Base-by-base conservation (phyloP, 257 asterid genomes). In the Solanum chmielewskii region DNA sequence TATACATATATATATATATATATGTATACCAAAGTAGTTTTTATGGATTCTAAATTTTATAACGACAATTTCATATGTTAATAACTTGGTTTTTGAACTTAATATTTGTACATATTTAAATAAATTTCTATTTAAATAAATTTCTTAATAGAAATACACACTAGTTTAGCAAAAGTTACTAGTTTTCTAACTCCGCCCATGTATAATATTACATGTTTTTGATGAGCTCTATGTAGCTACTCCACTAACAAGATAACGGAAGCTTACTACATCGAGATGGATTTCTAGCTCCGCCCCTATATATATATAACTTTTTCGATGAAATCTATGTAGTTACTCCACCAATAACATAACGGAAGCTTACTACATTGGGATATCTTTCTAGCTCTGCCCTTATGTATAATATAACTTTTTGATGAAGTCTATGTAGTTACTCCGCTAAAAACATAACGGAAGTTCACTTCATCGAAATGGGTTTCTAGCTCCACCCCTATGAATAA, bases 311-410 rank as follows among this genome's bases (percentile, higher is more conserved):
- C 3, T 64, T 64, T 64, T n/a, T 11, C 33, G 9, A 62, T 62
- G 29, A 62, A 62, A 2, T 0, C 33, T 1, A 11, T 25, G 33
- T 64, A 64, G 18, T 3, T n/a, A 25, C 71, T 25, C 31, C 29
- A 25, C 71, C 12, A 64, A 64, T 3, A 64, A n/a, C 71, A n/a
- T n/a, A 64, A 25, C 33, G 71, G 2, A 1, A 64, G 71, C 9
- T 64, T 5, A n/a, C 1, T 64, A 25, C 33, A 29, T 2, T 39
- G 12, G 3, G 1, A 69, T 29, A 0, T 0, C 31, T 2, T n/a
- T 62, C 70, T 23, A 62, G 70, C 70, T 62, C 31, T 15, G 27
- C 13, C 66, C 12, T 5, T 21, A 3, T 8, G 2, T 59, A 59
- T 59, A 59, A 21, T 59, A 4, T 21, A 60, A 14, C 8, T 62